Evolutionary conservation across 345 rosid species (phyloP).

Genomic region (Populus deltoides): DNA sequence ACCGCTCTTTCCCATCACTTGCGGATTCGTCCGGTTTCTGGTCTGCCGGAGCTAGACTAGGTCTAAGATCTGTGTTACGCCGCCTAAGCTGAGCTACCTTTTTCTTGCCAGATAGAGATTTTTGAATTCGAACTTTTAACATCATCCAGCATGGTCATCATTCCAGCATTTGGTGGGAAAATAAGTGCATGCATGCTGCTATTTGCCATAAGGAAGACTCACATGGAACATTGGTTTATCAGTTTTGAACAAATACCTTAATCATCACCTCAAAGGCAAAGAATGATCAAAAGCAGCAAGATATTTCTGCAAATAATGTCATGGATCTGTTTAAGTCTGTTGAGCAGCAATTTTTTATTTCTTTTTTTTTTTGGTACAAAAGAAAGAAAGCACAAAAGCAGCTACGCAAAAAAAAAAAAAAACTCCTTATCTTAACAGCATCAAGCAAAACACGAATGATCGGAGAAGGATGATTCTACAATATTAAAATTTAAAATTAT

Average conservation of each 20-base stretch:
- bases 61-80: constrained; percentile 68
- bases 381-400: background rate
- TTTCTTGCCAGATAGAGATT: constrained; percentile 42
- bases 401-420: too few species aligned
- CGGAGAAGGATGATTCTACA: too few species aligned
- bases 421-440: too few species aligned
- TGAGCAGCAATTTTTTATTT: too few species aligned
- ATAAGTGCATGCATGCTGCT: background rate
- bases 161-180: constrained; percentile 43
- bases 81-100: constrained; percentile 58
- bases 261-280: background rate
- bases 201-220: background rate
- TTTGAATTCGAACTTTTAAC: constrained; percentile 56
- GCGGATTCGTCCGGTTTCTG: constrained; percentile 23
- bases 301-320: background rate
- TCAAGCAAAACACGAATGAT: too few species aligned
- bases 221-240: too few species aligned
- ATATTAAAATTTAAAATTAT: too few species aligned
- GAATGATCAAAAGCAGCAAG: background rate
- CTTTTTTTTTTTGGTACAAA: background rate
- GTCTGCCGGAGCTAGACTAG: constrained; percentile 18
- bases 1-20: constrained; percentile 43
- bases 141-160: constrained; percentile 73
- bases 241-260: too few species aligned
- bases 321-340: too few species aligned